phyloP scores from a whole-genome alignment of 192 early-diverging fungal species.

The Haplosporangium gracile region DNA sequence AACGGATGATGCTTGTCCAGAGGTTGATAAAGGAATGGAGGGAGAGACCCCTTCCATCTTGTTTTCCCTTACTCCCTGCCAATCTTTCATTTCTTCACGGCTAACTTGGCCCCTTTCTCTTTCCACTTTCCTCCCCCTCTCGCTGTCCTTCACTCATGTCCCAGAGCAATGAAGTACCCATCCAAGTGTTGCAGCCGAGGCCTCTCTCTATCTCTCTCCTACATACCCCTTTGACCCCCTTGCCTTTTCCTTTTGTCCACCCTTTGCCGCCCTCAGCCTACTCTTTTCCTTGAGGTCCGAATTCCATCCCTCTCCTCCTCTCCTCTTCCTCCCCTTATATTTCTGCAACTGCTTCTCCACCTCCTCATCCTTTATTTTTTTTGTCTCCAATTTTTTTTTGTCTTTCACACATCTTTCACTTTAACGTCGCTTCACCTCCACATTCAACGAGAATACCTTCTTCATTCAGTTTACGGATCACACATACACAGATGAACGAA shows the following conservation, averaged over 20 bases:
- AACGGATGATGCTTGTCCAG: background rate
- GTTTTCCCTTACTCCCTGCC: background rate
- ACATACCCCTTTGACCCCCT: background rate
- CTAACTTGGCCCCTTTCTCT: background rate
- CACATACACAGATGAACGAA: background rate
- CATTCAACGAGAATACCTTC: background rate
- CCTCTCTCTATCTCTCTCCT: background rate
- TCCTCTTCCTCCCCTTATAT: background rate
- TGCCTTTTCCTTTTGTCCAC: background rate
- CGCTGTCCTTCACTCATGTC: background rate
- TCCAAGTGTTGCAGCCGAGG: background rate
- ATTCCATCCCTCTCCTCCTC: too few relatives aligned
- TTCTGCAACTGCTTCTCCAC: background rate
- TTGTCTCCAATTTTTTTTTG: background rate
- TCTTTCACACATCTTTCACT: background rate
- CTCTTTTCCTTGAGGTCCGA: too few relatives aligned
- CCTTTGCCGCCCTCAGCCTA: background rate
- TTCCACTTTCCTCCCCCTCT: background rate
- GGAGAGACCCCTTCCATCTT: background rate
- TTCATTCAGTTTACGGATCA: background rate
- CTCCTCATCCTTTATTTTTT: background rate
- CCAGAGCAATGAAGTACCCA: background rate
- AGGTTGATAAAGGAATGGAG: background rate
- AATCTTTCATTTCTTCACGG: background rate
- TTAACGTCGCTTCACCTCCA: background rate